Evolutionary conservation across 225 moss, liverwort and hornwort genomes (phyloP), one percentile per base, ranked within the genome.

Genomic region (Physcomitrium patens): DNA sequence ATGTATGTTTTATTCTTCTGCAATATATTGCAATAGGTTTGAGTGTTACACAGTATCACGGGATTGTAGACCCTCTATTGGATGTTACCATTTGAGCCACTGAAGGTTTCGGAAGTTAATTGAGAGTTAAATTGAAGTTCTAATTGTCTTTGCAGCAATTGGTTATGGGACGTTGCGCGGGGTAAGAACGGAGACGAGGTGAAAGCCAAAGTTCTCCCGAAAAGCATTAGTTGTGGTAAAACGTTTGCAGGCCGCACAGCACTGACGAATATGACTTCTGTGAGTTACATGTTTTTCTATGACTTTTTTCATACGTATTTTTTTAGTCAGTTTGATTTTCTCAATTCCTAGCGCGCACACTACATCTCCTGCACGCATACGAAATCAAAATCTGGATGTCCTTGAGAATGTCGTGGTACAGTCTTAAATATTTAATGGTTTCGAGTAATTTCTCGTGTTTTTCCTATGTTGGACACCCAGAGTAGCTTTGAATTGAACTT

Each of bases 141-240:
- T 60, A 50, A 37, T 57, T 57, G 51, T 66, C 68, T 55, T 54
- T 78, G 72, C 86, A 94, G 93, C 31, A 90, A 88, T 53, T 94
- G 93, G 93, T 79, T 94, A 77, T 94, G 93, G 93, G 88, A 88
- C 59, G 80, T 88, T 57, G 91, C 91, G 16, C 88, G 91, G 56
- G 93, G 93, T 46, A 90, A 84, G 74, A 84, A 77, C 71, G 91
- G 93, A 51, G 91, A 90, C 80, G 88, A 91, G 77, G 93, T 94
- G 20, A 87, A 86, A 65, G 83, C 72, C 63, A 89, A 91, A 47
- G 83, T 74, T 41, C 89, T 88, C 22, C 79, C 90, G n/a, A 93
- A 90, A 69, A 93, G 92, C 75, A 90, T 90, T 59, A 86, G 90
- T 24, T 89, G 89, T 74, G 89, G 89, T 27, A 94, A 94, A 80